These are phyloP conservation scores for Gentiana straminea DNA, from an alignment of 257 asterid genomes.

Conservation along the genomic window DNA sequence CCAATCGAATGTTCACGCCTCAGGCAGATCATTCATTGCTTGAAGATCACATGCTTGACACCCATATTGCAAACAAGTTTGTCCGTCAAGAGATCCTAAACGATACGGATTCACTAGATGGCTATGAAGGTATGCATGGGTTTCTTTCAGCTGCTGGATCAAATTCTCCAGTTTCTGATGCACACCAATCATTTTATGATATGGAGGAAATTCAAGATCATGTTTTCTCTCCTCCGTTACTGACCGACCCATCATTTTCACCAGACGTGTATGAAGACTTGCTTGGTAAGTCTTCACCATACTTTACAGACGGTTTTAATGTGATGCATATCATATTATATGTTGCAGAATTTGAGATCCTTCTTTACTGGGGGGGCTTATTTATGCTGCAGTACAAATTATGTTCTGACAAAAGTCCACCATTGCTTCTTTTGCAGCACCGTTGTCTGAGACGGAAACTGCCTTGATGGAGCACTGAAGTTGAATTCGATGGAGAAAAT, in stretches of 20 bases:
- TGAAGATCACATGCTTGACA: constrained; percentile 32
- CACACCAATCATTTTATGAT: constrained; percentile 64
- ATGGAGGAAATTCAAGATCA: constrained; percentile 68
- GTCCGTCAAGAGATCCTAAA: constrained; percentile 48
- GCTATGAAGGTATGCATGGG: constrained; percentile 55
- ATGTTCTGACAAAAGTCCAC: background rate
- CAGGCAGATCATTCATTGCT: constrained; percentile 56
- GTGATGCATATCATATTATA: too few species aligned
- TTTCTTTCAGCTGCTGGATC: constrained; percentile 76
- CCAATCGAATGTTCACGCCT: constrained; percentile 39
- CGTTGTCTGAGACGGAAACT: constrained; percentile 89
- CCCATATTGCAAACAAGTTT: constrained; percentile 43
- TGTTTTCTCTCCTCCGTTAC: constrained; percentile 91
- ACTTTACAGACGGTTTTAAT: background rate
- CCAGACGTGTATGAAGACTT: constrained; percentile 88
- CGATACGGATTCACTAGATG: constrained; percentile 70
- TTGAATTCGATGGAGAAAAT: constrained; percentile 6
- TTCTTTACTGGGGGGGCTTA: too few species aligned
- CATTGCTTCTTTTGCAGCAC: constrained; percentile 57
- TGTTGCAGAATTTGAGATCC: too few species aligned
- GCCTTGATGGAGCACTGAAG: constrained; percentile 86
- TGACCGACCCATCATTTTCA: constrained; percentile 66
- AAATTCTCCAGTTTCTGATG: constrained; percentile 65
- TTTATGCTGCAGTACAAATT: too few species aligned
- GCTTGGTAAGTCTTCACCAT: constrained; percentile 55